Conservation (phyloP, 768 basidiomycete species). For the Rhodosporidiobolus odoratus region DNA sequence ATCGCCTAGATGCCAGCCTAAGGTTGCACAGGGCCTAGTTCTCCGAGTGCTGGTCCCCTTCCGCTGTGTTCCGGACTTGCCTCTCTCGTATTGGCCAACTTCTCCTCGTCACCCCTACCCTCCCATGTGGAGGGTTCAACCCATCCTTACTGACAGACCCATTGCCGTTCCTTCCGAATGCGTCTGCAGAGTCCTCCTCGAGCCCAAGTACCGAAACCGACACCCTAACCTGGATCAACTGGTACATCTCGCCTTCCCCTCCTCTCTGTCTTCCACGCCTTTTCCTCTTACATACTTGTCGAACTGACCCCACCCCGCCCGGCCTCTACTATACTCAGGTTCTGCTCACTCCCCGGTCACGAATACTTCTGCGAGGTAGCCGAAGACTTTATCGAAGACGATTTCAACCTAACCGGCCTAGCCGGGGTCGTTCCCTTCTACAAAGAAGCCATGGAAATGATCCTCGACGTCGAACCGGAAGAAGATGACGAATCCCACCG, state of each 20-base stretch:
- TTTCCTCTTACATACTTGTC: background rate
- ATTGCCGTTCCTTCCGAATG: background rate
- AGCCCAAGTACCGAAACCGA: conserved; percentile 36
- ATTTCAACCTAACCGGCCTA: conserved; percentile 96
- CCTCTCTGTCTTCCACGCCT: background rate
- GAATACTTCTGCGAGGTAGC: conserved; percentile 43
- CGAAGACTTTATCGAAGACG: conserved; percentile 93
- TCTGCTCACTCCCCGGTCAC: conserved; percentile 70
- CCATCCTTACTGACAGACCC: too few species aligned
- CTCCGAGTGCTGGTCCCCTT: too few species aligned
- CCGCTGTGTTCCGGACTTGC: too few species aligned
- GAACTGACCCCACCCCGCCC: background rate
- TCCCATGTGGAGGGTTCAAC: background rate
- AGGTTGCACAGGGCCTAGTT: too few species aligned
- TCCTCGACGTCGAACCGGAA: conserved; percentile 89
- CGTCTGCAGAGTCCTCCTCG: conserved; percentile 22
- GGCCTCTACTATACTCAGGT: conserved; percentile 51
- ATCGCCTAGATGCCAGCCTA: too few species aligned
- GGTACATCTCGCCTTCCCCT: background rate
- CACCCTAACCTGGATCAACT: conserved; percentile 70
- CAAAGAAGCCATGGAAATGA: conserved; percentile 99
- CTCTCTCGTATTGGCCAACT: too few species aligned
- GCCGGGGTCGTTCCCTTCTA: conserved; percentile 96
- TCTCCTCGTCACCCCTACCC: background rate
- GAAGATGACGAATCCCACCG: conserved; percentile 77